phyloP scores from a whole-genome alignment of 1,284 basidiomycete species.

The Dichomitus squalens region DNA sequence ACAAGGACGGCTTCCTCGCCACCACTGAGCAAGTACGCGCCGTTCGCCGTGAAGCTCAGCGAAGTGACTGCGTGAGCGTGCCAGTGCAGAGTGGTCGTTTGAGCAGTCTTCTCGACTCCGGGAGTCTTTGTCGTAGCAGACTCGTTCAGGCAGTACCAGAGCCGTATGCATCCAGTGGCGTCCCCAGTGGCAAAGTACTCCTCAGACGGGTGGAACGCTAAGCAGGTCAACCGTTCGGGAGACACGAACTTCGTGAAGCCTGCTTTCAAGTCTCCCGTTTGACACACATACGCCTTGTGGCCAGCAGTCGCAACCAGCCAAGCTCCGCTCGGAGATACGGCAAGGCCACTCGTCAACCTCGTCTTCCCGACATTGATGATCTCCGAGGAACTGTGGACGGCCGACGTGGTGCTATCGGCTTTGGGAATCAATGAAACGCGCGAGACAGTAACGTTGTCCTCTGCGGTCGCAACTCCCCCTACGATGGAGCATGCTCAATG shows the following conservation, averaged over 20 bases:
- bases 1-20: constrained; percentile 97
- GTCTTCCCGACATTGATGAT: constrained; percentile 70
- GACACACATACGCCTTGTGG: constrained; percentile 82
- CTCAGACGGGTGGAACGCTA: constrained; percentile 89
- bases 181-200: constrained; percentile 97
- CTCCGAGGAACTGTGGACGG: constrained; percentile 52
- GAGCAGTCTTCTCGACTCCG: constrained; percentile 71
- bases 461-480: constrained; percentile 28
- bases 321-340: constrained; percentile 75
- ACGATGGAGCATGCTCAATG: constrained; percentile 1
- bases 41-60: constrained; percentile 87
- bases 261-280: constrained; percentile 52
- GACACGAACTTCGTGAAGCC: constrained; percentile 89
- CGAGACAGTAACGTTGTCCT: constrained; percentile 58
- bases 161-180: constrained; percentile 78
- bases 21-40: constrained; percentile 91
- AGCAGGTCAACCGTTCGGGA: constrained; percentile 79
- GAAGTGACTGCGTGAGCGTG: constrained; percentile 95
- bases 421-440: constrained; percentile 61
- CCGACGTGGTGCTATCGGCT: constrained; percentile 42
- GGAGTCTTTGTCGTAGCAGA: constrained; percentile 49
- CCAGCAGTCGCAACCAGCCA: constrained; percentile 85
- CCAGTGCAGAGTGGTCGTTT: constrained; percentile 93
- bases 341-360: constrained; percentile 62
- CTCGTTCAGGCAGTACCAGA: constrained; percentile 91